Conservation (phyloP, 2,329 filamentous ascomycete species). For the Cercospora janseana region DNA sequence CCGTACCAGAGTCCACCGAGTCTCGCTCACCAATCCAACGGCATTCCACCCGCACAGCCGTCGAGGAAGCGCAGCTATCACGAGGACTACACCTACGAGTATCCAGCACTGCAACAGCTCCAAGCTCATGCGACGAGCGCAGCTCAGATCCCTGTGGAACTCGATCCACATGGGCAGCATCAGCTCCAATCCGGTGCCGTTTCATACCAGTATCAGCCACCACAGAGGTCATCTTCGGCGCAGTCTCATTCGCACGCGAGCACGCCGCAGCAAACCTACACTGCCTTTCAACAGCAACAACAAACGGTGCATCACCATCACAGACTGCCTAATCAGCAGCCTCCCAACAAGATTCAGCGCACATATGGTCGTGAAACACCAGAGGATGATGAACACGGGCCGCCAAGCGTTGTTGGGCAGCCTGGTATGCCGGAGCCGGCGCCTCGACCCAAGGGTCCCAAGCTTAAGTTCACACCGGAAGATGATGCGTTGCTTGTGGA, state of each 20-base stretch:
- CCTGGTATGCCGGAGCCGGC: conserved; percentile 84
- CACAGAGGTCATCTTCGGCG: conserved; percentile 28
- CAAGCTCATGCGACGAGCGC: conserved; percentile 37
- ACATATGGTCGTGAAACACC: conserved; percentile 34
- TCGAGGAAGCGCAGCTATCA: conserved; percentile 47
- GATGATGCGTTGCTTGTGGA: conserved; percentile 86
- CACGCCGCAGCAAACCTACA: conserved; percentile 21
- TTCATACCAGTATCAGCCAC: conserved; percentile 26
- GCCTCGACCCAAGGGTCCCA: conserved; percentile 76
- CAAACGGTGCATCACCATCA: conserved; percentile 68
- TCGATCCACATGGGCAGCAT: conserved; percentile 38
- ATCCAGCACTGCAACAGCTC: conserved; percentile 42
- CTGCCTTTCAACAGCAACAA: conserved; percentile 45
- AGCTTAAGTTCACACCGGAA: conserved; percentile 90
- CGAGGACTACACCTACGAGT: conserved; percentile 43
- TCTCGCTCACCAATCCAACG: conserved; percentile 34
- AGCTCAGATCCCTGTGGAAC: conserved; percentile 40
- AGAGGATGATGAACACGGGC: conserved; percentile 52
- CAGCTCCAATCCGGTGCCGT: conserved; percentile 26
- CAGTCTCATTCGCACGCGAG: conserved; percentile 26
- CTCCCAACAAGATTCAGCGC: conserved; percentile 64
- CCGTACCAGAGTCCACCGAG: conserved; percentile 35
- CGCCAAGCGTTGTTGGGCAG: conserved; percentile 82
- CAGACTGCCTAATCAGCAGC: conserved; percentile 70
- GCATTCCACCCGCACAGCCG: conserved; percentile 7